Percentiles rank a stretch among this genome's conserved stretches.
Conservation (phyloP, 179 eudicot genomes). For the Carnegiea gigantea region DNA sequence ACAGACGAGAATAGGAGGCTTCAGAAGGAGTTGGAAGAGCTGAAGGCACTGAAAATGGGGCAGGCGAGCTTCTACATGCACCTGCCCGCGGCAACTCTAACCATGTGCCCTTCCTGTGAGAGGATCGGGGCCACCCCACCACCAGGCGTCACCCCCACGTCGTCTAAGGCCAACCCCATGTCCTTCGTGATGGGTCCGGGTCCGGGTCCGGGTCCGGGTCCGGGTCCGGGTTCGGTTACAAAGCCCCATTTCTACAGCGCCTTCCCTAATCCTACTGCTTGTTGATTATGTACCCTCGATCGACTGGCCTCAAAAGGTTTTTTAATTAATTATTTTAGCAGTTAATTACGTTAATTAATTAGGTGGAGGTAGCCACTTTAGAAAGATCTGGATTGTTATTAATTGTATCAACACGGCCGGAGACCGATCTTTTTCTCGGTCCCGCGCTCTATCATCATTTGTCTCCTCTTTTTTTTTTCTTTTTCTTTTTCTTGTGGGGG, state of each 20-base stretch:
- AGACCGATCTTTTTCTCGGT: conserved; percentile 39
- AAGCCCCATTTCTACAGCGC: conserved; percentile 30
- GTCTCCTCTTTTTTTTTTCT: conserved; percentile 3
- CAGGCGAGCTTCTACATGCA: conserved; percentile 43
- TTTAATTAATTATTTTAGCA: neutral
- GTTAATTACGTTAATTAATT: neutral
- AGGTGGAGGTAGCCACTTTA: neutral
- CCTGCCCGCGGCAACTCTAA: conserved; percentile 42
- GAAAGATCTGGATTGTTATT: neutral
- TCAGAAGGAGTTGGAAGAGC: conserved; percentile 41
- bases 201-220: too few species aligned
- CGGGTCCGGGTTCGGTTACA: conserved; percentile 1
- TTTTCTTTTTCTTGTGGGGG: neutral
- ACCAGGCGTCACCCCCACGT: neutral
- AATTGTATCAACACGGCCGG: conserved; percentile 2
- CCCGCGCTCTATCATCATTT: conserved; percentile 17
- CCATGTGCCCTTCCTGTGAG: conserved; percentile 53
- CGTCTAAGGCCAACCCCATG: neutral
- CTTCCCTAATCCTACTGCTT: conserved; percentile 28
- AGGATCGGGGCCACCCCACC: conserved; percentile 25
- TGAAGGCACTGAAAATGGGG: conserved; percentile 31
- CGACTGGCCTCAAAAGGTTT: neutral
- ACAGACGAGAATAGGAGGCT: conserved; percentile 47
- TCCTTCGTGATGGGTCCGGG: conserved; percentile 3
- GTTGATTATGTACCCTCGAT: conserved; percentile 12